Evolutionary conservation across 2,329 filamentous ascomycete genomes (phyloP), one percentile per base, ranked within the genome.

Genomic region (Trichoderma arundinaceum): DNA sequence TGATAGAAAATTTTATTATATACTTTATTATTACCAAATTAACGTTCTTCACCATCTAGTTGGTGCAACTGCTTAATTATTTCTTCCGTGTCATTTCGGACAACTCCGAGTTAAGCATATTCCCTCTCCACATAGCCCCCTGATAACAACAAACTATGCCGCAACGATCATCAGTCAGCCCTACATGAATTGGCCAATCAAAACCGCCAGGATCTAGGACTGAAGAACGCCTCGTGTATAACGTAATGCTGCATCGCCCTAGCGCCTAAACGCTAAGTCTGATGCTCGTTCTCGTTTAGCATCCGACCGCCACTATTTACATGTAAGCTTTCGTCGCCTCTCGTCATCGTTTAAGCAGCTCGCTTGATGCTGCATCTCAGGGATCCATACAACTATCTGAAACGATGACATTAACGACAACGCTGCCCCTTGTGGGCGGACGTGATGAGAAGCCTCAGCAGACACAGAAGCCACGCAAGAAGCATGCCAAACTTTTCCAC

Each of bases 401-500:
- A 4, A 13, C 35, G 43, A 61, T 53, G 48, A 43, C 4, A 7
- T 19, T 32, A 4, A 35, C 39, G 7, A 53, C 38, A 8, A 46
- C 38, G n/a, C 48, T 52, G 12, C 49, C 48, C 8, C 2, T 62
- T 9, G 59, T 44, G n/a, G 59, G 59, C 7, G 48, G 48, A 10
- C 48, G 59, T 1, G 59, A 44, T 2, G 48, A 44, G n/a, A 32
- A 6, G 38, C 9, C 59, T 2, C 48, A 53, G 22, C 38, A 53
- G 38, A 22, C 4, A 8, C 59, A 62, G 15, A 22, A 1, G 48
- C 59, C 48, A 22, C 59, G 59, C 8, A 62, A 62, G 48, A 62
- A 35, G 4, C 59, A 62, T 22, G 59, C 59, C 13, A 62, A 72
- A 62, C 68, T 72, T 32, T 72, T 72, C 65, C 71, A 72, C 66